Evolutionary conservation across 1,284 basidiomycete species (phyloP).

Genomic region (Pseudozyma sp.): DNA sequence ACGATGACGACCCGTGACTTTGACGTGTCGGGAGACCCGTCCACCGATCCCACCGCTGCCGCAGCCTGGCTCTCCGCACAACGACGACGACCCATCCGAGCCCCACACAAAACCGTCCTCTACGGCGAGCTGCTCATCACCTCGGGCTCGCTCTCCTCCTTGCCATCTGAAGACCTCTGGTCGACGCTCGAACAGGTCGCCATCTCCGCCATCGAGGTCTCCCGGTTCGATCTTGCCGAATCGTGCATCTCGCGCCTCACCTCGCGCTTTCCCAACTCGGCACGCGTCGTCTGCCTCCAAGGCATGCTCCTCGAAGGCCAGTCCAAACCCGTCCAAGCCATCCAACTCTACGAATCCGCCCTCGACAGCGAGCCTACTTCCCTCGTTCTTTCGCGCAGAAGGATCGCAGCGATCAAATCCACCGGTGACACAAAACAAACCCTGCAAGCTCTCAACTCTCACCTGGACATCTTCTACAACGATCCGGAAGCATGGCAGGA

Average conservation of each 20-base stretch:
- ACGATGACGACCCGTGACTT: slow-evolving; percentile 17
- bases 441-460: slow-evolving; percentile 80
- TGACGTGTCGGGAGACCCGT: slow-evolving; percentile 32
- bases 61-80: slow-evolving; percentile 56
- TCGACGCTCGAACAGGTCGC: slow-evolving; percentile 87
- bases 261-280: slow-evolving; percentile 82
- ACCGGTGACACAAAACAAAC: slow-evolving; percentile 71
- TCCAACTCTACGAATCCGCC: slow-evolving; percentile 78
- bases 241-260: slow-evolving; percentile 77
- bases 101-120: slow-evolving; percentile 79
- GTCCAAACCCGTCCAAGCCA: slow-evolving; percentile 71
- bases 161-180: slow-evolving; percentile 72
- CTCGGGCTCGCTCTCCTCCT: slow-evolving; percentile 71
- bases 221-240: slow-evolving; percentile 82
- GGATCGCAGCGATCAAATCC: slow-evolving; percentile 75
- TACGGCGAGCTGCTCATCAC: slow-evolving; percentile 75
- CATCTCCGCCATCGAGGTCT: slow-evolving; percentile 85
- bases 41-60: slow-evolving; percentile 41
- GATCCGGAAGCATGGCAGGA: slow-evolving; percentile 93
- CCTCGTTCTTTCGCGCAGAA: slow-evolving; percentile 82
- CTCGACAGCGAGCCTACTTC: slow-evolving; percentile 80
- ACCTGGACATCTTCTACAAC: slow-evolving; percentile 91
- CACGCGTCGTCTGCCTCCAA: slow-evolving; percentile 83
- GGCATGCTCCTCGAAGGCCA: slow-evolving; percentile 87
- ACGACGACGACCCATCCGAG: slow-evolving; percentile 69